A percentile compares a stretch with the other conserved stretches of the same genome.
Evolutionary conservation across 1,284 basidiomycete species (phyloP).

Genomic region (Gomphus bonarii): DNA sequence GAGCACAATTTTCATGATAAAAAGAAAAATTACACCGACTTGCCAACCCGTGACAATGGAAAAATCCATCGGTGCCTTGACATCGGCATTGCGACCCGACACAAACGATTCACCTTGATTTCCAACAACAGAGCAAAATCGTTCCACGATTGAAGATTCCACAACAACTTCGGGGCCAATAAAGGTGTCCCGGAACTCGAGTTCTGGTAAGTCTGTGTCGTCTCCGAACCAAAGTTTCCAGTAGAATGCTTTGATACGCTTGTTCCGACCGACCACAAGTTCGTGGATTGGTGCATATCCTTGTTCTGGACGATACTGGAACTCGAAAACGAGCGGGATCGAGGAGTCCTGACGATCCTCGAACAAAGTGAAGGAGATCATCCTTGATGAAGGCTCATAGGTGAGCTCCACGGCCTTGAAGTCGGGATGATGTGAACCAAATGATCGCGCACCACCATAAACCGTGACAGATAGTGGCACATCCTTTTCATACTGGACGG

Average conservation of each 20-base stretch:
- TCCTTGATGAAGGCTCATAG: slow-evolving; percentile 42
- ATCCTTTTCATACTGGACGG: slow-evolving; percentile 40
- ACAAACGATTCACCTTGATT: slow-evolving; percentile 91
- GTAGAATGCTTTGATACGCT: slow-evolving; percentile 92
- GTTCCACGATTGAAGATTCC: slow-evolving; percentile 67
- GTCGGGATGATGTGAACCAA: slow-evolving; percentile 56
- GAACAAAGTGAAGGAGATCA: slow-evolving; percentile 71
- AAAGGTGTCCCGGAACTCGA: slow-evolving; percentile 73
- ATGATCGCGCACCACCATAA: slow-evolving; percentile 75
- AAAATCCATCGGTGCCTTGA: slow-evolving; percentile 95
- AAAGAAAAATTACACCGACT: slow-evolving; percentile 35
- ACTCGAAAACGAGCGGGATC: slow-evolving; percentile 77
- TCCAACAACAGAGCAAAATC: slow-evolving; percentile 89
- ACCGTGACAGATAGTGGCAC: slow-evolving; percentile 48
- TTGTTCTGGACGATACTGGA: slow-evolving; percentile 81
- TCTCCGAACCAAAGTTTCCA: slow-evolving; percentile 96
- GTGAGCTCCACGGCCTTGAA: slow-evolving; percentile 83
- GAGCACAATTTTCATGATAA: slow-evolving; percentile 12
- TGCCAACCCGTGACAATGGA: slow-evolving; percentile 98
- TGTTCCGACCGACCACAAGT: slow-evolving; percentile 75
- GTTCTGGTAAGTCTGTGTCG: slow-evolving; percentile 60
- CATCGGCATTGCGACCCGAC: slow-evolving; percentile 53
- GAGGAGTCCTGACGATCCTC: slow-evolving; percentile 76
- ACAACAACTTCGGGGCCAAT: slow-evolving; percentile 77
- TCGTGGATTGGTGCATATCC: slow-evolving; percentile 94